phyloP scores from a whole-genome alignment of 495 filamentous ascomycete species.

The Penicillium canescens region DNA sequence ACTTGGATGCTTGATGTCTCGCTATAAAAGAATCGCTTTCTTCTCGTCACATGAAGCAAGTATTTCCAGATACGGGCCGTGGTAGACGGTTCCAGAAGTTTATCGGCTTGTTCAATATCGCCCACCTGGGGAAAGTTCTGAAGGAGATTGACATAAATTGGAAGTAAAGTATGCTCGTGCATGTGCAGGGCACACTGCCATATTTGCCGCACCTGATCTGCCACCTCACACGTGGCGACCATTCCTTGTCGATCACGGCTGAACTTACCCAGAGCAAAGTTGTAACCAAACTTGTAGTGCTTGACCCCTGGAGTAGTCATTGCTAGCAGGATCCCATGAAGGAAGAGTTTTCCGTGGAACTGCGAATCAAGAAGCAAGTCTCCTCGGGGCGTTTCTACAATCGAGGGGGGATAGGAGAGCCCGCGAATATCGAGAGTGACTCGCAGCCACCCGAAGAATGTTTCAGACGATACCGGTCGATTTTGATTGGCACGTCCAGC shows the following conservation, averaged over 20 bases:
- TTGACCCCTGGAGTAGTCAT: neutral
- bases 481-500: conserved; percentile 4
- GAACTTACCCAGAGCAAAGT: conserved; percentile 15
- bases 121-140: conserved; percentile 7
- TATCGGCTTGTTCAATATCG: conserved; percentile 14
- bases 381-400: conserved; percentile 20
- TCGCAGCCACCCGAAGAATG: conserved; percentile 20
- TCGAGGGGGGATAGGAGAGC: conserved; percentile 8
- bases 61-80: conserved; percentile 13
- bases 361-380: conserved; percentile 17
- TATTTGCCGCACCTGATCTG: conserved; percentile 15
- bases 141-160: conserved; percentile 23
- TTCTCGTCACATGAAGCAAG: too few relatives aligned
- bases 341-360: conserved; percentile 16
- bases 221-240: conserved; percentile 10
- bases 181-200: conserved; percentile 19
- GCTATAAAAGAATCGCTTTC: too few relatives aligned
- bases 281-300: conserved; percentile 22
- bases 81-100: conserved; percentile 7
- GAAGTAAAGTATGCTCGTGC: conserved; percentile 5
- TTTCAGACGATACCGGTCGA: neutral
- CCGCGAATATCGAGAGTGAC: conserved; percentile 17
- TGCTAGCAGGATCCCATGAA: conserved; percentile 20
- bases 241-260: conserved; percentile 23
- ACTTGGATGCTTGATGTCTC: too few relatives aligned